A percentile compares a stretch with the other conserved stretches of the same genome.
Evolutionary conservation across 345 rosid species (phyloP).

Genomic region (Eucalyptus regnans): DNA sequence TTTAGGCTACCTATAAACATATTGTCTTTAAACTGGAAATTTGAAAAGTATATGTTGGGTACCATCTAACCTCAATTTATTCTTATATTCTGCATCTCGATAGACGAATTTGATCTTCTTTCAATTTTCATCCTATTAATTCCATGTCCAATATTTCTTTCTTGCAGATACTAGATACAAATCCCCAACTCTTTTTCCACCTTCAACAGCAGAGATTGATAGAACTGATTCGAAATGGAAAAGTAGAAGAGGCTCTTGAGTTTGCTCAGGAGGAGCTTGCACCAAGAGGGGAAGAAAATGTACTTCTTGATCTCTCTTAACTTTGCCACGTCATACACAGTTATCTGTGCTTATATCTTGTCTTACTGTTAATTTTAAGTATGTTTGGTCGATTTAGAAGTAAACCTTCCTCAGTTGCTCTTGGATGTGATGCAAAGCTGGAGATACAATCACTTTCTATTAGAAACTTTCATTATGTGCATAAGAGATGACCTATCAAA

Average conservation of each 20-base stretch:
- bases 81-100: not conserved
- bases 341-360: not conserved
- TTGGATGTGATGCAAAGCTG: not conserved
- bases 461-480: not conserved
- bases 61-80: not conserved
- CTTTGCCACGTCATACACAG: not conserved
- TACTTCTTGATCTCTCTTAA: not conserved
- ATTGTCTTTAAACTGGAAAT: not conserved
- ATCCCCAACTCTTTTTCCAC: conserved; percentile 94
- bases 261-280: conserved; percentile 99
- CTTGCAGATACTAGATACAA: conserved; percentile 76
- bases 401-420: not conserved
- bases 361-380: not conserved
- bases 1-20: not conserved
- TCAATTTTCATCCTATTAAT: not conserved
- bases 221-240: conserved; percentile 90
- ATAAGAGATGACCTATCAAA: not conserved
- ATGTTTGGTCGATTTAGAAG: not conserved
- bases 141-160: not conserved
- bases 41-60: not conserved
- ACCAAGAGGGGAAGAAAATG: conserved; percentile 96
- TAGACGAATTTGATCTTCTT: not conserved
- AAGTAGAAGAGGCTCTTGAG: conserved; percentile 84
- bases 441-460: not conserved
- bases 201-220: conserved; percentile 98